Percentiles rank a stretch among this genome's conserved stretches.
phyloP scores from a whole-genome alignment of 805 yeast genomes.

The Kazachstania bromeliacearum region DNA sequence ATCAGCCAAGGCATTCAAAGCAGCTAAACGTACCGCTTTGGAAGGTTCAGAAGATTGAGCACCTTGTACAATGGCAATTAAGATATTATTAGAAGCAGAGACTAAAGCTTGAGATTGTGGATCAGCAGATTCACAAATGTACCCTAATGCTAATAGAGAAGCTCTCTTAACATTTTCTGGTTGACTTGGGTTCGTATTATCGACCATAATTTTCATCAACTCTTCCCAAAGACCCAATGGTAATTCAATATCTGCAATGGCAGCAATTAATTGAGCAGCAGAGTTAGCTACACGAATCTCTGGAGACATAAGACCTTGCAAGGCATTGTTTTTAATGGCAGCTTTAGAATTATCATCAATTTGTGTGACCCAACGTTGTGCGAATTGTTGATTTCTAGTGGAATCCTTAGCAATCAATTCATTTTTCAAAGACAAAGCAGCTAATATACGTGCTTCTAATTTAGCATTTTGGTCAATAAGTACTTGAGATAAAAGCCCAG shows the following conservation, averaged over 20 bases:
- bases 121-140: constrained; percentile 91
- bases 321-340: constrained; percentile 56
- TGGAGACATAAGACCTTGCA: constrained; percentile 53
- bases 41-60: constrained; percentile 78
- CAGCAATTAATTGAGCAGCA: constrained; percentile 90
- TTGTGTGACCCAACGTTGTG: constrained; percentile 60
- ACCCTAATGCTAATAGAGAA: constrained; percentile 82
- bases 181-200: constrained; percentile 71
- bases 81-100: constrained; percentile 80
- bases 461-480: constrained; percentile 55
- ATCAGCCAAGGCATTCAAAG: constrained; percentile 82
- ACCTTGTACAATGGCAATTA: constrained; percentile 95
- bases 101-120: constrained; percentile 62
- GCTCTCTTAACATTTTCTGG: constrained; percentile 78
- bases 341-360: constrained; percentile 46
- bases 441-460: constrained; percentile 82
- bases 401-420: constrained; percentile 76
- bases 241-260: constrained; percentile 91
- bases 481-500: constrained; percentile 60
- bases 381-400: constrained; percentile 46
- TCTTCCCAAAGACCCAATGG: constrained; percentile 86
- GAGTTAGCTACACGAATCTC: constrained; percentile 73
- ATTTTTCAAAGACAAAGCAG: constrained; percentile 81
- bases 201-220: constrained; percentile 72
- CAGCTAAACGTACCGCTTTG: constrained; percentile 70